A percentile compares a stretch with the other conserved stretches of the same genome.
Evolutionary conservation across 495 filamentous ascomycete genomes (phyloP).

Genomic region (Sordaria brevicollis): DNA sequence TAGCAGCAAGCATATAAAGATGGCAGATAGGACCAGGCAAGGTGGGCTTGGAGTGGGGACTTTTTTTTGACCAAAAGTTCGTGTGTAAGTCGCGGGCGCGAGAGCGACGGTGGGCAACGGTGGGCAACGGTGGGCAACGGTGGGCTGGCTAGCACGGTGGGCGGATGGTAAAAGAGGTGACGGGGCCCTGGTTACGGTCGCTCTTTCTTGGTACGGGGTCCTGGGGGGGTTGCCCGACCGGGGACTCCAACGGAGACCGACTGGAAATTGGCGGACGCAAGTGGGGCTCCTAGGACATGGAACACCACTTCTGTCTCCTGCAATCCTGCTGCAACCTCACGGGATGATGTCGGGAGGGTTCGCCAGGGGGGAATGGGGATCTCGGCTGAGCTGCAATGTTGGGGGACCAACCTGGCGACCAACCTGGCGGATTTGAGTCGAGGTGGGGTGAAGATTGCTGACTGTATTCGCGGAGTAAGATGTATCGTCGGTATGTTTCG

Average conservation of each 20-base stretch:
- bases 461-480: background rate
- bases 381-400: background rate
- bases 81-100: constrained; percentile 12
- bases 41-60: constrained; percentile 28
- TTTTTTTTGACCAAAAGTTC: constrained; percentile 3
- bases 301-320: background rate
- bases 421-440: background rate
- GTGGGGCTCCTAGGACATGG: background rate
- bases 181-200: background rate
- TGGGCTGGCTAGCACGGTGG: background rate
- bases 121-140: background rate
- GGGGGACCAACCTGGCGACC: background rate
- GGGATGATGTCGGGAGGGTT: background rate
- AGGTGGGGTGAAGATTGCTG: background rate
- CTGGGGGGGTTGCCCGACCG: background rate
- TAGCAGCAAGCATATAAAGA: background rate
- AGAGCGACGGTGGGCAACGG: background rate
- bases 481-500: background rate
- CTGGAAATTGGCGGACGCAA: background rate
- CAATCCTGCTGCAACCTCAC: background rate
- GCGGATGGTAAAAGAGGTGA: background rate
- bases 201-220: background rate
- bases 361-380: background rate
- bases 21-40: constrained; percentile 4
- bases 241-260: background rate